Evolutionary conservation across 768 basidiomycete genomes (phyloP).

Genomic region (Suillus tomentosus): DNA sequence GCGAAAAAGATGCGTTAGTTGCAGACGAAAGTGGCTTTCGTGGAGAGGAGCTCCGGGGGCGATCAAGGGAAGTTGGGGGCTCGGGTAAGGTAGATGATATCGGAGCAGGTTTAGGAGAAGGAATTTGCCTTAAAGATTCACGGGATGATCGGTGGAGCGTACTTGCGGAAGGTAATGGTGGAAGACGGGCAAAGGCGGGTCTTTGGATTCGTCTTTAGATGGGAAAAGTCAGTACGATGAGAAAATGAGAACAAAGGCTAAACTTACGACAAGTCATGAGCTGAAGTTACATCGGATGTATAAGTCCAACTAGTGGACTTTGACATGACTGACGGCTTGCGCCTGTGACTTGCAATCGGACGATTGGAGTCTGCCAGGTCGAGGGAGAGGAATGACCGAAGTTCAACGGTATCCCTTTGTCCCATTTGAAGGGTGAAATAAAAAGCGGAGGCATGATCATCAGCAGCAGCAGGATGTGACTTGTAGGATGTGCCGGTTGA

Average conservation of each 20-base stretch:
- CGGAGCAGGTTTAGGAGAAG: slow-evolving; percentile 63
- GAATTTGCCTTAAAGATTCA: slow-evolving; percentile 49
- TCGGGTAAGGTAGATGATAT: slow-evolving; percentile 50
- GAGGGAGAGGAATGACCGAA: slow-evolving; percentile 67
- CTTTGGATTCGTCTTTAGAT: slow-evolving; percentile 26
- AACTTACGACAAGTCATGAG: slow-evolving; percentile 19
- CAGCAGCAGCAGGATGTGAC: slow-evolving; percentile 20
- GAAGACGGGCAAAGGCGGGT: slow-evolving; percentile 21
- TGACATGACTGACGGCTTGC: slow-evolving; percentile 34
- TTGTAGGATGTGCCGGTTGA: slow-evolving; percentile 3
- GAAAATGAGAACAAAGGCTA: background rate
- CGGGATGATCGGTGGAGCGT: slow-evolving; percentile 37
- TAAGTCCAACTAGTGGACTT: slow-evolving; percentile 35
- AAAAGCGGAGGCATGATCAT: slow-evolving; percentile 41
- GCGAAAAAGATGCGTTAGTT: slow-evolving; percentile 24
- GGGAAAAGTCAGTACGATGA: slow-evolving; percentile 9
- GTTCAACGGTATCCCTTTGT: slow-evolving; percentile 40
- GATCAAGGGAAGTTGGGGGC: slow-evolving; percentile 15
- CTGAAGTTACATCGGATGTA: slow-evolving; percentile 16
- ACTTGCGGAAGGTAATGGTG: slow-evolving; percentile 13
- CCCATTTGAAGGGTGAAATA: slow-evolving; percentile 49
- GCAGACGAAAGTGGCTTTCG: slow-evolving; percentile 11
- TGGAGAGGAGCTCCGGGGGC: background rate
- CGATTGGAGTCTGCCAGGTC: slow-evolving; percentile 60
- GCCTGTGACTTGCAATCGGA: slow-evolving; percentile 40